Conservation (phyloP, 2,329 filamentous ascomycete species). For the Colletotrichum sp. region DNA sequence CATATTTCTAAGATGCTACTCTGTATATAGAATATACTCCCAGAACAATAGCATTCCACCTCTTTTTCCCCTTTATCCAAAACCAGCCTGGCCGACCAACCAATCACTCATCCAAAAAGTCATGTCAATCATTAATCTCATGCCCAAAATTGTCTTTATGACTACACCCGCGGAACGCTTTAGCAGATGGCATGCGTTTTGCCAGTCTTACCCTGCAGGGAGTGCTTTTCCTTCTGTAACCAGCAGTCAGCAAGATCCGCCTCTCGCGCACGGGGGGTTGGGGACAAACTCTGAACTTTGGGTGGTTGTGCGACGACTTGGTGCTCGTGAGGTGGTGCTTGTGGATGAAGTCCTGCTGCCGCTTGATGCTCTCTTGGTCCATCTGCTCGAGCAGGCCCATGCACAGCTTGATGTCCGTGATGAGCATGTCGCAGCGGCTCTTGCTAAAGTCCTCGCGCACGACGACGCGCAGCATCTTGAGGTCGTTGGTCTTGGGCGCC, state of each 20-base stretch:
- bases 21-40: not conserved
- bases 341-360: constrained; percentile 70
- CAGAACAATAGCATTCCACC: not conserved
- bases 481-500: constrained; percentile 82
- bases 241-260: not conserved
- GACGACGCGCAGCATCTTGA: constrained; percentile 93
- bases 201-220: constrained; percentile 85
- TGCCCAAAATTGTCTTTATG: not conserved
- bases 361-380: constrained; percentile 73
- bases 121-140: constrained; percentile 5
- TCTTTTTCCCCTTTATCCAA: not conserved
- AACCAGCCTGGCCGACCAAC: not conserved
- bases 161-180: not conserved
- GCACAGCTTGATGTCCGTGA: constrained; percentile 81
- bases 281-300: constrained; percentile 52
- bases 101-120: not conserved
- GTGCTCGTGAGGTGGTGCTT: constrained; percentile 58
- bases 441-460: constrained; percentile 92
- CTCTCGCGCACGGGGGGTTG: not conserved
- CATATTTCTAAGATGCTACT: not conserved
- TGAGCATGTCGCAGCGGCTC: constrained; percentile 78
- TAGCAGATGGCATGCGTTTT: constrained; percentile 92
- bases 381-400: constrained; percentile 73
- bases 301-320: constrained; percentile 57
- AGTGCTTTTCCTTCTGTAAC: constrained; percentile 76